Base-by-base conservation (phyloP, 257 asterid genomes). In the Paulownia fortunei region DNA sequence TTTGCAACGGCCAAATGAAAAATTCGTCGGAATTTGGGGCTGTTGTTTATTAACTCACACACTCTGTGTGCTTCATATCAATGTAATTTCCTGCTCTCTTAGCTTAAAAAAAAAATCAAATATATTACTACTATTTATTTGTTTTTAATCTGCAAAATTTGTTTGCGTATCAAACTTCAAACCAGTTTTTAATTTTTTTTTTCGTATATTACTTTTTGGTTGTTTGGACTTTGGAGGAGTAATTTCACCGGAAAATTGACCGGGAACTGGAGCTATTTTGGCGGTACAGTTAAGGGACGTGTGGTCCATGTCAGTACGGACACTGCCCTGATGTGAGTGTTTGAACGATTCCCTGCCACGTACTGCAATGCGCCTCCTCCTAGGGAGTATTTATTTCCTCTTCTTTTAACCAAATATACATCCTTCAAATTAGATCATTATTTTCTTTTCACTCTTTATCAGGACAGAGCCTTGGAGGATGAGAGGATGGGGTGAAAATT, bases 281-380 rank as follows among this genome's bases (percentile, higher is more conserved):
- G 52, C 69, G 82, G 75, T 49, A 55, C 37, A 24, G 72, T 49
- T 77, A 58, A 13, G 73, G 79, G 83, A 78, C 76, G 84, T 78
- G 86, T 64, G 88, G 84, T 42, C 83, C 81, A 65, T 44, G 16
- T 54, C 76, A 32, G 85, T 84, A 84, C 86, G 85, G 87, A 71
- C 76, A 64, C 21, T 69, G 61, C 6, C 37, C 69, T 36, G 73
- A 56, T 52, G 5, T 11, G 30, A 13, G 68, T 63, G 66, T 36
- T 27, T n/a, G 74, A 18, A 55, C 36, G 81, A 55, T 65, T 80
- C 60, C 68, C 46, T 65, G 72, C 71, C 72, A 65, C 60, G 59
- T 47, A 47, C 41, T 26, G 63, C 63, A 2, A 10, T 13, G 60
- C 39, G 39, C 13, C 58, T 13, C 21, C 6, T n/a, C 4, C 42